Evolutionary conservation across 2,329 filamentous ascomycete species (phyloP), one percentile per base, ranked within the genome.

Genomic region (Alternaria gaisen): DNA sequence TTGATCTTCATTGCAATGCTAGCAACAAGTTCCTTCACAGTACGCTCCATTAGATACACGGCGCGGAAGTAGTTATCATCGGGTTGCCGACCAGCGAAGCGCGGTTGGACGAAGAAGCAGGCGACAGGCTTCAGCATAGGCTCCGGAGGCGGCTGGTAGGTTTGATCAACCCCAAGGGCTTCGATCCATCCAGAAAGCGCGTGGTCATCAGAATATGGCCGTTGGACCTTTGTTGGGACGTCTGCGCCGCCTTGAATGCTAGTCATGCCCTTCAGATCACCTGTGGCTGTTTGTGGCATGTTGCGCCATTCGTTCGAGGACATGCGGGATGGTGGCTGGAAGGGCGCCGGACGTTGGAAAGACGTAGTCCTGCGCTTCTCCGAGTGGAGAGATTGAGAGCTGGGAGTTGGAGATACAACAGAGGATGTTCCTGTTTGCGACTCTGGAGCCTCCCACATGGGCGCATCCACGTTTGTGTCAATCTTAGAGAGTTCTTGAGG

Each of bases 131-230:
- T 96, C 20, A 88, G 83, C 9, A 85, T 82, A 58, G 86, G 87
- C 71, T 96, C 92, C 1, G 85, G 81, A 0, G 94, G 94, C 44
- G 95, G 90, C 59, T 90, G 88, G 75, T 98, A 99, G 2, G 86
- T 86, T 16, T 89, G 83, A 75, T 98, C 95, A n/a, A 98, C 92
- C 32, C 93, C 95, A 8, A 97, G 81, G 1, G 93, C 93, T 75
- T 97, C 93, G 64, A 98, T 95, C 89, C 91, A 97, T 6, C 91
- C 91, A 61, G 88, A 90, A 28, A 93, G 82, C 24, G 86, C 87
- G 10, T 90, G 90, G 36, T 87, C 82, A 22, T 88, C 86, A 54
- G 89, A 87, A 0, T 83, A 84, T 67, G 85, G 78, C 68, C 83
- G 83, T 44, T 82, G 79, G n/a, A 87, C 76, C 65, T 84, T 91